phyloP scores from a whole-genome alignment of 2,329 filamentous ascomycete genomes.

The Fusarium caatingaense region DNA sequence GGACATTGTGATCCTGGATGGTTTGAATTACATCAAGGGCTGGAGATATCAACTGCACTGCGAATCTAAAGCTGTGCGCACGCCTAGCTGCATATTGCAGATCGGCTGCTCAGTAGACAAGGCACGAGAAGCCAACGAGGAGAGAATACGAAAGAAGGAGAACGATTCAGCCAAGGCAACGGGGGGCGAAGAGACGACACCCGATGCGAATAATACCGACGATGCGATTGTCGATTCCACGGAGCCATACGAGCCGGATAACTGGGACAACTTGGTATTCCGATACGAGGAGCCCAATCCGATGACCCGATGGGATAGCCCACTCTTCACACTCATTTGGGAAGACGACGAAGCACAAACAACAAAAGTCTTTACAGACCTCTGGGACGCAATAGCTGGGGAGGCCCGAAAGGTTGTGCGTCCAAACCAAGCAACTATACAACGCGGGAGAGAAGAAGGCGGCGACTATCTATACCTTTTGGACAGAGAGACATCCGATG shows the following conservation, averaged over 20 bases:
- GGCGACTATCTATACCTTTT: conserved; percentile 83
- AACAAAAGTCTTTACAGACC: conserved; percentile 66
- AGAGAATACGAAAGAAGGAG: conserved; percentile 56
- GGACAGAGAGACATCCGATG: conserved; percentile 81
- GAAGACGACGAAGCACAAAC: conserved; percentile 75
- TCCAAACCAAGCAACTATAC: conserved; percentile 81
- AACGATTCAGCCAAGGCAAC: not conserved
- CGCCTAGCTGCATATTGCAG: conserved; percentile 79
- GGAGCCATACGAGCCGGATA: conserved; percentile 64
- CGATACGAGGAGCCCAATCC: conserved; percentile 88
- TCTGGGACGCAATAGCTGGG: conserved; percentile 81
- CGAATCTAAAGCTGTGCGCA: conserved; percentile 83
- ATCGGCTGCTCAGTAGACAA: conserved; percentile 67
- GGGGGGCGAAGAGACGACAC: not conserved
- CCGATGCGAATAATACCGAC: not conserved
- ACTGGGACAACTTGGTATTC: conserved; percentile 84
- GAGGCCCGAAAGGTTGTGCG: conserved; percentile 71
- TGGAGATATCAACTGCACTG: conserved; percentile 89
- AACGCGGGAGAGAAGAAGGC: conserved; percentile 70
- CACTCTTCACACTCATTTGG: conserved; percentile 82
- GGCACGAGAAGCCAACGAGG: conserved; percentile 69
- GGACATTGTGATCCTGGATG: conserved; percentile 83
- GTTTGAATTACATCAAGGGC: conserved; percentile 89
- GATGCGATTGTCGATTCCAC: conserved; percentile 35
- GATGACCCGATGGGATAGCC: conserved; percentile 87